Percentiles rank a stretch among this genome's conserved stretches.
Evolutionary conservation across 164 flowering plant species (phyloP).

Genomic region (Annona squamosa): DNA sequence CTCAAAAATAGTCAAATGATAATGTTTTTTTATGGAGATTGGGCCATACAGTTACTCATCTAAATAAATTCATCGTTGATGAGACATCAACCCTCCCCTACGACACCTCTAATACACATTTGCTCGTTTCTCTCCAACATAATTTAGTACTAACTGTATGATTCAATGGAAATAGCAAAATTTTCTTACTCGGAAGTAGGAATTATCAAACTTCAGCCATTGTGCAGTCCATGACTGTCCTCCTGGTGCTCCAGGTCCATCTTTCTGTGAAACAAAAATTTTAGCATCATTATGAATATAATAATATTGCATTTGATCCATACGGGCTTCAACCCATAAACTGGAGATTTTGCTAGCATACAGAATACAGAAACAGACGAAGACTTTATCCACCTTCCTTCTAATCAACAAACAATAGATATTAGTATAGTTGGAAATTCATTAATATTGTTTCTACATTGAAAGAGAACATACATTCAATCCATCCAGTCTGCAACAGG

Average conservation of each 20-base stretch:
- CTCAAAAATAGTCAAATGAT: too few relatives aligned
- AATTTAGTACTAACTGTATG: too few relatives aligned
- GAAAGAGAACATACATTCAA: too few relatives aligned
- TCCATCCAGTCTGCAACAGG: too few relatives aligned
- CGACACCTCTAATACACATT: too few relatives aligned
- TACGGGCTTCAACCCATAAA: neutral
- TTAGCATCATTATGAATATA: neutral
- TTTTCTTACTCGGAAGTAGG: constrained; percentile 76
- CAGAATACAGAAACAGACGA: neutral
- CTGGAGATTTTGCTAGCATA: neutral
- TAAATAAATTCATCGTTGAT: too few relatives aligned
- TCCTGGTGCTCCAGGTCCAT: constrained; percentile 97
- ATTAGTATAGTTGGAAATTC: too few relatives aligned
- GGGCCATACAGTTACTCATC: too few relatives aligned
- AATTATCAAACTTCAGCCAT: constrained; percentile 97
- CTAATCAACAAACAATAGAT: neutral
- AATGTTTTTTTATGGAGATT: too few relatives aligned
- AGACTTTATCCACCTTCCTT: neutral
- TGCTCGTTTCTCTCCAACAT: too few relatives aligned
- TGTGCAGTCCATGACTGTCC: constrained; percentile 97
- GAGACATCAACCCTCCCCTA: too few relatives aligned
- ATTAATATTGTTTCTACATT: too few relatives aligned
- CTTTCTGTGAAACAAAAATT: constrained; percentile 54
- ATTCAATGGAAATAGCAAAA: neutral
- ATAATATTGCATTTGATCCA: neutral